Evolutionary conservation across 176 grass and related monocot genomes (phyloP).

Genomic region (Zoysia pacifica): DNA sequence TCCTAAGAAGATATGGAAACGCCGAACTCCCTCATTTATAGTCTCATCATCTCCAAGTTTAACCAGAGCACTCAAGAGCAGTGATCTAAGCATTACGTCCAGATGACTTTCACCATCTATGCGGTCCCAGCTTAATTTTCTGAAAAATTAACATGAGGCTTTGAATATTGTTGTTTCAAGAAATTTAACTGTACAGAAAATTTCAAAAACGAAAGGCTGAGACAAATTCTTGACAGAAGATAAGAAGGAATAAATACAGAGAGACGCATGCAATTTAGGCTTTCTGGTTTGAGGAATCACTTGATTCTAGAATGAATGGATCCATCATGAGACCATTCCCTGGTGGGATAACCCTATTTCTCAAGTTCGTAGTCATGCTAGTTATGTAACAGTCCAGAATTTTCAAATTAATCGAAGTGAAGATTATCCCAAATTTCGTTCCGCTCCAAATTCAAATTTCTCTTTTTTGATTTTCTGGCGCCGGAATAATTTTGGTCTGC

Average conservation of each 20-base stretch:
- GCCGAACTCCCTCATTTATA: slow-evolving; percentile 67
- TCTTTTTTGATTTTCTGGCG: too few relatives aligned
- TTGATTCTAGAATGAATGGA: not conserved
- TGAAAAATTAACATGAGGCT: slow-evolving; percentile 46
- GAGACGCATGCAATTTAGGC: slow-evolving; percentile 3
- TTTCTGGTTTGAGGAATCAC: not conserved
- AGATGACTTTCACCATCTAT: slow-evolving; percentile 81
- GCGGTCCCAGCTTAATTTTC: slow-evolving; percentile 82
- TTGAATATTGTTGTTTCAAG: not conserved
- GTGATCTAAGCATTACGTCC: slow-evolving; percentile 76
- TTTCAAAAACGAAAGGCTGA: not conserved
- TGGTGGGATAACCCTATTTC: not conserved
- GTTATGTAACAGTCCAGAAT: too few relatives aligned
- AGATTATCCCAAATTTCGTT: too few relatives aligned
- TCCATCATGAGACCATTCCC: not conserved
- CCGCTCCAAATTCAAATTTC: too few relatives aligned
- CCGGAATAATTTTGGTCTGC: too few relatives aligned
- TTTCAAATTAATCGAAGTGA: too few relatives aligned
- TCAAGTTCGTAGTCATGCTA: not conserved
- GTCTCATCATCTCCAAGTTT: slow-evolving; percentile 67
- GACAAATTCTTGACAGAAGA: not conserved
- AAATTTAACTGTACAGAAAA: not conserved
- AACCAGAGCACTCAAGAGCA: slow-evolving; percentile 73
- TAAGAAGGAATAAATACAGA: not conserved
- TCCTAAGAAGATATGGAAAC: slow-evolving; percentile 63